Conservation (phyloP, 2,329 filamentous ascomycete genomes). For the Botryotinia globosa region DNA sequence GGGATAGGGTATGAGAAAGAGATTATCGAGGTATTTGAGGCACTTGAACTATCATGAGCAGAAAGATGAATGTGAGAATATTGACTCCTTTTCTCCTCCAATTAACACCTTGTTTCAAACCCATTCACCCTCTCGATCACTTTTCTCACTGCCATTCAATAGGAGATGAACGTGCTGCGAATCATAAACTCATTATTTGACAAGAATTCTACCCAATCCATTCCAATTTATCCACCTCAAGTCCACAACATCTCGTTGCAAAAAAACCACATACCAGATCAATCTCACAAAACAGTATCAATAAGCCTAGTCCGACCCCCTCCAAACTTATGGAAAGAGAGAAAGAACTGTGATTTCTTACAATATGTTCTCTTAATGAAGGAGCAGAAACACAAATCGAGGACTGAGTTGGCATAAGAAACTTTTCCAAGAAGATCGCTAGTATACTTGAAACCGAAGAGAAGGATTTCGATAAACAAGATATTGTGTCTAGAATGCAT, state of each 20-base stretch:
- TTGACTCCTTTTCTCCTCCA: too few species aligned
- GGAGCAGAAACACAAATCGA: background rate
- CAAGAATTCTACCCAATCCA: too few species aligned
- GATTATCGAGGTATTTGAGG: too few species aligned
- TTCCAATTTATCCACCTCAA: background rate
- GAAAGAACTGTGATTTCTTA: background rate
- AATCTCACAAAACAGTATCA: background rate
- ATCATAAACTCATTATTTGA: accelerated
- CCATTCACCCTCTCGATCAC: background rate
- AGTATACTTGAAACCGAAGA: background rate
- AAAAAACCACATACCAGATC: background rate
- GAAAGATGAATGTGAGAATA: too few species aligned
- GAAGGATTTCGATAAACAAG: background rate
- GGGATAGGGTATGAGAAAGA: too few species aligned
- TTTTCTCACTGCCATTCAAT: background rate
- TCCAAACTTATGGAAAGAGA: background rate
- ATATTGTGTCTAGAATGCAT: background rate
- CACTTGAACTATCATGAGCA: too few species aligned
- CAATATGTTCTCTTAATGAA: background rate
- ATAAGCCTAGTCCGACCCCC: background rate
- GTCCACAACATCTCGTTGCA: background rate
- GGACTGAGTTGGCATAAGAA: background rate
- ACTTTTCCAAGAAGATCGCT: background rate
- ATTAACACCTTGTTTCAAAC: too few species aligned
- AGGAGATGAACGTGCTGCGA: background rate